A percentile compares a stretch with the other conserved stretches of the same genome.
These are phyloP conservation scores for Leucocoprinus leucothites DNA, from an alignment of 768 basidiomycete genomes.

Conservation along the genomic window DNA sequence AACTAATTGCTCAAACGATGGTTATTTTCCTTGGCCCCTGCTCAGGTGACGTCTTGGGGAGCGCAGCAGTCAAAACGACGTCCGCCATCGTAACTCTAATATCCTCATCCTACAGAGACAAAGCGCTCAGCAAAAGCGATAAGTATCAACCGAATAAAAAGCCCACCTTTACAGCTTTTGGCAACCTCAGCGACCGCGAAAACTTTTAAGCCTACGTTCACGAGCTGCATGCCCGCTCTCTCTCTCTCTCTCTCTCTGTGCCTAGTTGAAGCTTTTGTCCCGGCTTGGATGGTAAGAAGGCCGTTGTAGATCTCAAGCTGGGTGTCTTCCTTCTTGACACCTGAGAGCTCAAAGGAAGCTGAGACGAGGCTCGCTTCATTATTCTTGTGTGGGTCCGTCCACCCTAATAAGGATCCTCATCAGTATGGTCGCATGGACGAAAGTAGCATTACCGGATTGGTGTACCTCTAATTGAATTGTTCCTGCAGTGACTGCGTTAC, in stretches of 20 bases:
- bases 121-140: slow-evolving; percentile 21
- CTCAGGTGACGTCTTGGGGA: slow-evolving; percentile 39
- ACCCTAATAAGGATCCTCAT: neutral
- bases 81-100: slow-evolving; percentile 36
- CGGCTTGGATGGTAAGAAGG: slow-evolving; percentile 45
- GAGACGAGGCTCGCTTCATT: slow-evolving; percentile 39
- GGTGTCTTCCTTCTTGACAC: slow-evolving; percentile 43
- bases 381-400: slow-evolving; percentile 49
- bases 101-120: slow-evolving; percentile 23
- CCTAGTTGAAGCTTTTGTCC: slow-evolving; percentile 26
- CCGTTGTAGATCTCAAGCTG: slow-evolving; percentile 43
- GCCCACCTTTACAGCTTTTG: slow-evolving; percentile 45
- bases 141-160: slow-evolving; percentile 16
- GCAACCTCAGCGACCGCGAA: slow-evolving; percentile 35
- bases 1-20: too few relatives aligned
- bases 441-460: slow-evolving; percentile 6
- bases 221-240: slow-evolving; percentile 31
- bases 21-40: slow-evolving; percentile 23
- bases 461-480: too few relatives aligned
- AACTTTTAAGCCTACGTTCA: slow-evolving; percentile 43
- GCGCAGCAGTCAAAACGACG: slow-evolving; percentile 42
- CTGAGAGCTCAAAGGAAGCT: slow-evolving; percentile 52
- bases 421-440: too few relatives aligned
- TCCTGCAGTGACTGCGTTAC: slow-evolving; percentile 8
- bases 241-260: too few relatives aligned